Evolutionary conservation across 352 stramenopile species (phyloP), one percentile per base, ranked within the genome.

Genomic region (Phytophthora agathidicida): DNA sequence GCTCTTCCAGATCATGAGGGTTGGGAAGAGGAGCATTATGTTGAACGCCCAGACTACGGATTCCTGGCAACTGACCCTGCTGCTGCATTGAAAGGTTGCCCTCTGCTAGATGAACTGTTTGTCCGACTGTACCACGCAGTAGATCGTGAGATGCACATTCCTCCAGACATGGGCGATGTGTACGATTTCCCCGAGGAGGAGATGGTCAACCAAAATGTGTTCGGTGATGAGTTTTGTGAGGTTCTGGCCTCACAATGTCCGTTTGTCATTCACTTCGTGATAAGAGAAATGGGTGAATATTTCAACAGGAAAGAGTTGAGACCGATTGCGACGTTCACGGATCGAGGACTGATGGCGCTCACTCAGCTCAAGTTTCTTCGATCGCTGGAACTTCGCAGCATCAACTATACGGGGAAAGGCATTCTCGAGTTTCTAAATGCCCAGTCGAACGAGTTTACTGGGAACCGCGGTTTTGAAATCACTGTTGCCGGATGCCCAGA

Each of bases 381-480:
- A 17, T 72, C 33, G 0, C 13, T 81, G 11, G 38, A 75, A 16
- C 63, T 81, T 3, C 68, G 61, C 1, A 66, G 46, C 7, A 43
- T 81, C 7, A 78, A 71, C 24, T 76, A 60, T 28, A 75, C 61
- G 2, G 68, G 66, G 0, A 48, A 65, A 5, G 72, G 68, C 0
- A 30, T 81, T 11, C 60, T 81, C 11, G 26, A 31, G 16, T 67
- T 80, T 28, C 27, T 80, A 28, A 78, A 68, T 51, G 46, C 55
- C 6, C 46, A 68, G 5, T 70, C 68, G 0, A 35, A 32, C 10
- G 39, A 55, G 1, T 74, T 65, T 35, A 41, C 37, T 22, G 68
- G 65, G 1, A 62, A 76, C 16, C 65, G 72, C 7, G 46, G 41
- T 14, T 51, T 78, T 24, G 53, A 73, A 27, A 67, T 78, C n/a